A percentile compares a stretch with the other conserved stretches of the same genome.
These are phyloP conservation scores for Xylaria sp. DNA, from an alignment of 2,329 filamentous ascomycete species.

Conservation along the genomic window DNA sequence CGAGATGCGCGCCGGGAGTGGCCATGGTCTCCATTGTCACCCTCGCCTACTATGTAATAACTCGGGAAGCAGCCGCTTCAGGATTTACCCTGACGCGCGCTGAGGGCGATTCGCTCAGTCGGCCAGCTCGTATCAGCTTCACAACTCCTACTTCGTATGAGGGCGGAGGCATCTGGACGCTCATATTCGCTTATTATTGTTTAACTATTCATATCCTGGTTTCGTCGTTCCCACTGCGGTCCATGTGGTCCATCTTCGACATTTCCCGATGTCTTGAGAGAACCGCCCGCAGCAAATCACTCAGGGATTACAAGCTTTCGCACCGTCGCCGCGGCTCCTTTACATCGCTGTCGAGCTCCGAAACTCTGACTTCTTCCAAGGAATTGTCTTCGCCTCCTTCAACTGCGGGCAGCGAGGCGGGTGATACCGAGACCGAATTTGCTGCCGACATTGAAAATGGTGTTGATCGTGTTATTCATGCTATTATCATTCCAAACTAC, in stretches of 20 bases:
- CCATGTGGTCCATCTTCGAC: slow-evolving; percentile 70
- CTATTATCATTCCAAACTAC: slow-evolving; percentile 78
- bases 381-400: slow-evolving; percentile 54
- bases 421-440: slow-evolving; percentile 61
- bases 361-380: slow-evolving; percentile 62
- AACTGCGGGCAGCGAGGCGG: slow-evolving; percentile 62
- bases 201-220: slow-evolving; percentile 73
- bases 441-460: slow-evolving; percentile 58
- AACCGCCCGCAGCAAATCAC: slow-evolving; percentile 57
- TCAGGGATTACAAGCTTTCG: slow-evolving; percentile 60
- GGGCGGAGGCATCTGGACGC: slow-evolving; percentile 62
- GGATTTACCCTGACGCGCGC: slow-evolving; percentile 58
- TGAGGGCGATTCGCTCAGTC: slow-evolving; percentile 53
- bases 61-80: slow-evolving; percentile 58
- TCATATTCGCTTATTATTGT: slow-evolving; percentile 72
- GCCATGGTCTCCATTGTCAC: slow-evolving; percentile 62
- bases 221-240: slow-evolving; percentile 70
- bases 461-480: slow-evolving; percentile 66
- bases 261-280: slow-evolving; percentile 64
- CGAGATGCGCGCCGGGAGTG: slow-evolving; percentile 65
- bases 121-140: slow-evolving; percentile 45
- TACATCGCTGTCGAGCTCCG: slow-evolving; percentile 66
- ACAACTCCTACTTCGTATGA: slow-evolving; percentile 49
- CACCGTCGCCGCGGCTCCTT: slow-evolving; percentile 64
- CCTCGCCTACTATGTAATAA: slow-evolving; percentile 67